These are phyloP conservation scores for Sanghuangporus baumii DNA, from an alignment of 1,284 basidiomycete species.

Conservation along the genomic window DNA sequence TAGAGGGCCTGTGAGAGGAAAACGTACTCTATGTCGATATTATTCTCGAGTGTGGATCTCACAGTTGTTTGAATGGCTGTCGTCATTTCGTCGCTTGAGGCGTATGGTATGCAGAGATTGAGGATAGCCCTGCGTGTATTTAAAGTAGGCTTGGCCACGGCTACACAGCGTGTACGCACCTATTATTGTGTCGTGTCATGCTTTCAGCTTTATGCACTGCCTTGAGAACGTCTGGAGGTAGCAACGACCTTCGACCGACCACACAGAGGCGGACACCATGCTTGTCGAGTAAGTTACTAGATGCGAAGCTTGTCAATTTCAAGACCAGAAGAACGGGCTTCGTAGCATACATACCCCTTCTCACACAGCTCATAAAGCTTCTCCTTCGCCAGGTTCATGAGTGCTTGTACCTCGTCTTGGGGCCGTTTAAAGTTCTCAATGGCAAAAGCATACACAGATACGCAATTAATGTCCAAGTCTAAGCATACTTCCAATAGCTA, in stretches of 20 bases:
- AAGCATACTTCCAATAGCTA: conserved; percentile 84
- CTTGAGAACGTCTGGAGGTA: conserved; percentile 70
- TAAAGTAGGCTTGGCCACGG: too few relatives aligned
- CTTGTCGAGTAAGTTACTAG: conserved; percentile 70
- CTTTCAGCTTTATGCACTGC: conserved; percentile 74
- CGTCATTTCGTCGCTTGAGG: conserved; percentile 89
- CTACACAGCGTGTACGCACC: conserved; percentile 37
- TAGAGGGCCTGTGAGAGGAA: conserved; percentile 5
- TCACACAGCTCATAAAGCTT: conserved; percentile 78
- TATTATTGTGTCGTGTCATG: conserved; percentile 70
- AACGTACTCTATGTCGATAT: conserved; percentile 29
- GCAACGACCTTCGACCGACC: conserved; percentile 71
- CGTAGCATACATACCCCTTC: conserved; percentile 60
- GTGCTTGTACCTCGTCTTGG: conserved; percentile 77
- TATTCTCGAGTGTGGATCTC: conserved; percentile 37
- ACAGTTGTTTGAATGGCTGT: conserved; percentile 64
- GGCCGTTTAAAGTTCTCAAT: conserved; percentile 97
- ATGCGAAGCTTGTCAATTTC: not conserved
- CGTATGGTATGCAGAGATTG: conserved; percentile 94
- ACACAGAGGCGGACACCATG: conserved; percentile 86
- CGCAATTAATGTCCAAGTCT: conserved; percentile 69
- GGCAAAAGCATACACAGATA: conserved; percentile 93
- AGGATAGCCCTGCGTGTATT: conserved; percentile 64
- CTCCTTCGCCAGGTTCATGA: conserved; percentile 85
- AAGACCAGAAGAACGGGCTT: conserved; percentile 1